A percentile compares a stretch with the other conserved stretches of the same genome.
Evolutionary conservation across 2,329 filamentous ascomycete genomes (phyloP).

Genomic region (Cercospora beticola): DNA sequence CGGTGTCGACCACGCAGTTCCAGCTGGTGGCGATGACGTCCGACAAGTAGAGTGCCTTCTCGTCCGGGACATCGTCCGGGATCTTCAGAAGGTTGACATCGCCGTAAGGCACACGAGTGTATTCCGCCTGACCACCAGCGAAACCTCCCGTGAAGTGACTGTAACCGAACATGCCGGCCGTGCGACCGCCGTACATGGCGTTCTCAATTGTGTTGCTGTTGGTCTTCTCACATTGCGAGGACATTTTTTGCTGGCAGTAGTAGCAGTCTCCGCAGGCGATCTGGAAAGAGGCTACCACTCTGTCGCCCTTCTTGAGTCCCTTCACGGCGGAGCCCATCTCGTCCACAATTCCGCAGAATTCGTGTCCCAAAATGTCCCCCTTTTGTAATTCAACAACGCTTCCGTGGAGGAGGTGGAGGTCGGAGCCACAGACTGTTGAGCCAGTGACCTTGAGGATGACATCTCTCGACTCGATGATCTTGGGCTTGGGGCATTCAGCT

Average conservation of each 20-base stretch:
- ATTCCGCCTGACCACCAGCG: conserved; percentile 84
- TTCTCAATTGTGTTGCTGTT: conserved; percentile 70
- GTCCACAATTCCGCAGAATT: conserved; percentile 54
- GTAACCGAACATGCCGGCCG: conserved; percentile 64
- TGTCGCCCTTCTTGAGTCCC: conserved; percentile 46
- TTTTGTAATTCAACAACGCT: conserved; percentile 51
- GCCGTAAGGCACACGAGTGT: conserved; percentile 75
- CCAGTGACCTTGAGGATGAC: conserved; percentile 78
- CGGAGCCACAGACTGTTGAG: conserved; percentile 61
- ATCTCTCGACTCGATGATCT: conserved; percentile 69
- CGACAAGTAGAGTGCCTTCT: conserved; percentile 78
- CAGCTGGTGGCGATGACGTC: conserved; percentile 79
- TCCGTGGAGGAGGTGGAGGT: conserved; percentile 58
- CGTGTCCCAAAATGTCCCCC: conserved; percentile 54
- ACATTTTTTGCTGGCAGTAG: conserved; percentile 76
- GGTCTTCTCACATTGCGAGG: conserved; percentile 76
- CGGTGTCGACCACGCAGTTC: conserved; percentile 80
- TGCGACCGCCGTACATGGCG: conserved; percentile 75
- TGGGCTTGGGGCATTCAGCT: conserved; percentile 67
- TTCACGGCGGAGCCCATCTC: conserved; percentile 46
- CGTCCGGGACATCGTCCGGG: conserved; percentile 76
- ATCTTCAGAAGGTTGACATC: conserved; percentile 80
- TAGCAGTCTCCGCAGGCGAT: conserved; percentile 71
- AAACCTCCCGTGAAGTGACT: conserved; percentile 79
- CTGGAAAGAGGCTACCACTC: conserved; percentile 84